A percentile compares a stretch with the other conserved stretches of the same genome.
phyloP scores from a whole-genome alignment of 805 yeast species.

The Yamadazyma phyllophila region DNA sequence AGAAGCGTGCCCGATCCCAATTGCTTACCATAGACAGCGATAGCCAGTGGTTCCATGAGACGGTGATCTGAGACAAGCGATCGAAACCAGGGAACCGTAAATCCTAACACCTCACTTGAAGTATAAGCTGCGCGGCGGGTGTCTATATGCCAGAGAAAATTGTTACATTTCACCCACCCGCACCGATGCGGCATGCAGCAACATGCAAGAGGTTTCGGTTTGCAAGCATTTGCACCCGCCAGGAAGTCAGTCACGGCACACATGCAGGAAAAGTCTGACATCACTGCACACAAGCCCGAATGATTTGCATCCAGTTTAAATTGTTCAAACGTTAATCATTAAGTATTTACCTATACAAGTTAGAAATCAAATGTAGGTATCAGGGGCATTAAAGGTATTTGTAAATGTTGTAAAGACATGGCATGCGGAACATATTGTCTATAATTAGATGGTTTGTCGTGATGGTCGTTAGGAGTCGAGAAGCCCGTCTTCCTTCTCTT shows the following conservation, averaged over 20 bases:
- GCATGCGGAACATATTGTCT: not conserved
- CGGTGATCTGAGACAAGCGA: conserved; percentile 4
- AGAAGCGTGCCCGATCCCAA: not conserved
- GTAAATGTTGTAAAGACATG: not conserved
- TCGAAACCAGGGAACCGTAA: conserved; percentile 1
- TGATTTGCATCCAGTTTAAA: not conserved
- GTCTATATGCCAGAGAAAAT: too few relatives aligned
- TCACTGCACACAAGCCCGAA: not conserved
- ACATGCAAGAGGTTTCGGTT: not conserved
- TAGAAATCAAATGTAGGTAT: not conserved
- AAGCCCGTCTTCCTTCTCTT: conserved; percentile 5
- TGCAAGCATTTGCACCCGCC: too few relatives aligned
- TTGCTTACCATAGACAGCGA: not conserved
- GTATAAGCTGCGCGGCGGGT: not conserved
- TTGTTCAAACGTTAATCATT: not conserved
- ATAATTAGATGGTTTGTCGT: not conserved
- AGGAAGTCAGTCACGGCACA: too few relatives aligned
- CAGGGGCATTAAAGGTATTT: not conserved
- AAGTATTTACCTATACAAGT: not conserved
- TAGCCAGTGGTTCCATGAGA: not conserved
- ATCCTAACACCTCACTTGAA: not conserved
- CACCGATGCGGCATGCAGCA: not conserved
- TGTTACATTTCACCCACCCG: too few relatives aligned
- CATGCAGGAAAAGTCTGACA: too few relatives aligned
- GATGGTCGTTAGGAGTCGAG: conserved; percentile 4